Base-by-base conservation (phyloP, 805 yeast species). In the Candida xiaguanensis region DNA sequence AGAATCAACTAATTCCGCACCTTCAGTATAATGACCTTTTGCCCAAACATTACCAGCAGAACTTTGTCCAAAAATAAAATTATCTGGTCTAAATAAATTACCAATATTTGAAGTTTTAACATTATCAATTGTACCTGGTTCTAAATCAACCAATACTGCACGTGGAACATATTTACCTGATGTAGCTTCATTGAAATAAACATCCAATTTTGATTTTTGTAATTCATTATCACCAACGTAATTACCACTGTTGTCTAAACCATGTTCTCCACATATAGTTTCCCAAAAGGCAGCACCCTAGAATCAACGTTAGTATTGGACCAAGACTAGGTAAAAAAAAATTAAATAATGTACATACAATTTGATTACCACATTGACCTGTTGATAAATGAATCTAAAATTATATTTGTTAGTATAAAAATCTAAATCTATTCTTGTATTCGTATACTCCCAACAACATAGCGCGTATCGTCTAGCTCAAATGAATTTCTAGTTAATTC, bases 291-390 rank as follows among this genome's bases (percentile, higher is more conserved):
- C 95, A 49, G 95, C 90, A 71, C 95, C 95, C 81, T 77, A 49
- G 9, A 20, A 8, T 24, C 13, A 25, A 25, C 30, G 61, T 57
- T 55, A 55, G 61, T 52, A 53, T n/a, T n/a, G n/a, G 25, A 14
- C 12, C 32, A 25, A 27, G 13, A 7, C 18, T 8, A 34, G 12
- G 26, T n/a, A 16, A 11, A 15, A 31, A 15, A 11, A 15, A 25
- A 25, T 14, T 27, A 14, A 24, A 31, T n/a, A 22, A 9, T 13
- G 6, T 16, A 76, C 82, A 55, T 70, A 78, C 87, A 53, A 90
- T 88, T 72, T 90, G 98, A 78, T 90, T 90, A 80, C 97, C 96
- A 80, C 97, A 89, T 74, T 90, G 98, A 67, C 98, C 98, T 42
- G 96, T 84, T 43, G 97, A 90, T 66, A 90, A 78, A 69, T 90